Evolutionary conservation across 345 rosid species (phyloP), one percentile per base, ranked within the genome.

Genomic region (Aurinia saxatilis): DNA sequence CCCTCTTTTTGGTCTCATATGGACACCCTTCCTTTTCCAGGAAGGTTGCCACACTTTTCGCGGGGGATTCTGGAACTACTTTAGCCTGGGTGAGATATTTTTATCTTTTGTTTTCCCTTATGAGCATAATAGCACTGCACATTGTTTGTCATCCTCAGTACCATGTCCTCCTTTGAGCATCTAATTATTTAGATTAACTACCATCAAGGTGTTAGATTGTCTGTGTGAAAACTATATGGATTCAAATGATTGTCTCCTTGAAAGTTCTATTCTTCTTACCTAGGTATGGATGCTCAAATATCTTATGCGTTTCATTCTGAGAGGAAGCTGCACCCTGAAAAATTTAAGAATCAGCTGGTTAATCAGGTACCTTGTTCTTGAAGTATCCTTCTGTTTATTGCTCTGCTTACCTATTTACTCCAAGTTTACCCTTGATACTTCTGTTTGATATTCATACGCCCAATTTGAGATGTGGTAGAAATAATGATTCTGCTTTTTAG

Each of bases 11-110:
- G 1, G 1, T 54, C 50, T 50, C 40, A 35, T 45, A 40, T 50
- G n/a, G 29, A 19, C 36, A 19, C 55, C 68, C 58, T 51, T 60
- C 12, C 56, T 47, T 63, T 76, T 61, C 38, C 85, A 93, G 97
- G 97, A 90, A 72, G 99, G 97, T 53, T 70, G 10, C 76, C 82
- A 81, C 68, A 93, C 99, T 48, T 93, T 84, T 79, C 86, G 91
- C 21, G 97, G 99, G 11, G 97, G 99, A 53, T 90, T 90, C 79
- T 93, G 99, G 97, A 93, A 90, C 73, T 90, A 93, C 81, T 93
- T 90, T 68, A 93, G 97, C 78, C 78, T 93, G 77, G 99, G 97
- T 93, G 73, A 78, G 86, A 75, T 5, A 49, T 59, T 41, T 48
- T 47, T 50, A 48, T 29, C 36, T 46, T 47, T 66, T 18, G 35